Evolutionary conservation across 202 grass and related monocot genomes (phyloP), one percentile per base, ranked within the genome.

Genomic region (Zizania palustris): DNA sequence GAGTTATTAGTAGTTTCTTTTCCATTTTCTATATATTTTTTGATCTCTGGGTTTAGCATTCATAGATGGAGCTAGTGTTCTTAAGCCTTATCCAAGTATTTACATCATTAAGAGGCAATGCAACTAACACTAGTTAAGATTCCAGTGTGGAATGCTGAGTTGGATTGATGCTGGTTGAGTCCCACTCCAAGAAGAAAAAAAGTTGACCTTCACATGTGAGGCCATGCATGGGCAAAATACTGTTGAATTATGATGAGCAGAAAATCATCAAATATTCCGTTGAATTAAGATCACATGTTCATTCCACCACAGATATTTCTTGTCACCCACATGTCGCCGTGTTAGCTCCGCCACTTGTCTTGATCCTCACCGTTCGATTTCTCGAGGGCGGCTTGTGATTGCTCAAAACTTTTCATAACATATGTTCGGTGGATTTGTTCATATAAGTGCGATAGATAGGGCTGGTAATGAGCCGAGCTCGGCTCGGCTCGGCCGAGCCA

Each of bases 101-200:
- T 42, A 6, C 51, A 51, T 55, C 16, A 55, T 20, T 3, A 18
- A 35, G 64, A 57, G 75, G 11, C 40, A 14, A 60, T 2, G 11
- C 40, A 14, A 60, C 28, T 28, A 28, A 28, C 58, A 28, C 58
- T 67, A 33, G 35, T 11, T 20, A 53, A 67, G 60, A 67, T 73
- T 87, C 67, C 15, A 19, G 39, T 19, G 51, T 48, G 60, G 73
- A 67, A 62, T 55, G 85, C 79, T 78, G 79, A 87, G 50, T 67
- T 76, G 60, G 85, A 87, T 33, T 49, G 78, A 72, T 77, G 66
- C 58, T 64, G 19, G n/a, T 0, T 4, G 63, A 63, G 71, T 12
- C 61, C 71, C 72, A 69, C n/a, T 4, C 11, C 7, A 9, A 6
- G 60, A 55, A 73, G 43, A 74, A 85, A 45, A 45, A 45, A 60